Evolutionary conservation across 768 basidiomycete genomes (phyloP), one percentile per base, ranked within the genome.

Genomic region (Clavulina sp.): DNA sequence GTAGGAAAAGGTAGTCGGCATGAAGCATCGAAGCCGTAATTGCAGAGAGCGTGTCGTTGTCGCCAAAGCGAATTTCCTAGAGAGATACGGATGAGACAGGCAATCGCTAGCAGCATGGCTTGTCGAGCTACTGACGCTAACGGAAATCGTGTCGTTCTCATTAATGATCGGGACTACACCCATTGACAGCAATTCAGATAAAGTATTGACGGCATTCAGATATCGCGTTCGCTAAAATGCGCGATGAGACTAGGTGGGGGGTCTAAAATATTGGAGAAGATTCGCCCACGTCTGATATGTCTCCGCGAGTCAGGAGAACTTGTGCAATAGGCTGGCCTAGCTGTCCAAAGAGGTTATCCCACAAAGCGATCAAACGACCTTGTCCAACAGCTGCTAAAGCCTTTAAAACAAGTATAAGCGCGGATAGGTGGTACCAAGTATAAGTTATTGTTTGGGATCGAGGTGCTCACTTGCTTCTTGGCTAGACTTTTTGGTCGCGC

Each of bases 11-110:
- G 63, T 91, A 99, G 64, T 97, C 93, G 18, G 95, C 95, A 57
- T 93, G 87, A 24, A 97, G 81, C 85, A 99, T 97, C 4, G 87
- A 86, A 3, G 91, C 82, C 0, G 95, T 92, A 54, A 99, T 92
- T 19, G 95, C 95, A 36, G 93, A 96, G 18, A 99, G 70, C 0
- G 93, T 96, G 63, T 99, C 95, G 64, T 97, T 97, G 68, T 97
- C 95, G 46, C 95, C 95, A 58, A 99, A 99, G 84, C 91, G 93
- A 56, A 99, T 97, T 81, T 99, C 95, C 88, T 92, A 60, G 5
- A 5, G 28, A n/a, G 4, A 19, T 18, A n/a, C 13, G 30, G 43
- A 26, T 49, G 46, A 33, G 38, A 24, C 18, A 28, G 30, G 26
- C 26, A 48, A 21, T 21, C 13, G 44, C 41, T 32, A 52, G 41